Conservation (phyloP, 805 yeast genomes). For the Saccharomycopsis sp. region DNA sequence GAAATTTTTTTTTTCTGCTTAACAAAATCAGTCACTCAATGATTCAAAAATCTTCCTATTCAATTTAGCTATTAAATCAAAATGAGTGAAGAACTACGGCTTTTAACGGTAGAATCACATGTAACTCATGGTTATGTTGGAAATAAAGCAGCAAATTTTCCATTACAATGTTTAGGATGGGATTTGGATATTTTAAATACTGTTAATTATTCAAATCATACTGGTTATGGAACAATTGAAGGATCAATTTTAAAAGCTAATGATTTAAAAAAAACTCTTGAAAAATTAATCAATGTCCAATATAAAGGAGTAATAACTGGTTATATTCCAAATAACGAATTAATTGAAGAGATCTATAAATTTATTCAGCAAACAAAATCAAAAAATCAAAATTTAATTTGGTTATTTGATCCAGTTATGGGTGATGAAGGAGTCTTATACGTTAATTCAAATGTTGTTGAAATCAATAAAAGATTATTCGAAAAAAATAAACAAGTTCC, state of each 20-base stretch:
- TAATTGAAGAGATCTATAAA: slow-evolving; percentile 27
- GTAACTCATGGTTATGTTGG: slow-evolving; percentile 97
- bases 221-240: slow-evolving; percentile 60
- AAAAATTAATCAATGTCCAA: slow-evolving; percentile 26
- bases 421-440: slow-evolving; percentile 69
- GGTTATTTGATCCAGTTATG: slow-evolving; percentile 71
- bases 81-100: no score
- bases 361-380: slow-evolving; percentile 31
- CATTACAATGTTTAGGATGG: slow-evolving; percentile 78
- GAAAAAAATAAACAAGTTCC: slow-evolving; percentile 33
- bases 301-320: slow-evolving; percentile 59
- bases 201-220: slow-evolving; percentile 84
- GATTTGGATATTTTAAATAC: slow-evolving; percentile 86
- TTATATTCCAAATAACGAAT: slow-evolving; percentile 48
- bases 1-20: no score
- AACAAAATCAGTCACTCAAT: no score
- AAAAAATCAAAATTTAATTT: slow-evolving; percentile 30
- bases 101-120: slow-evolving; percentile 69
- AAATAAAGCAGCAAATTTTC: slow-evolving; percentile 82
- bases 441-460: slow-evolving; percentile 49
- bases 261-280: slow-evolving; percentile 29
- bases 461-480: slow-evolving; percentile 44
- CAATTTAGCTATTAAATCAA: no score
- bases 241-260: slow-evolving; percentile 37
- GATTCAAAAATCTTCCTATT: no score